Evolutionary conservation across 176 grass and related monocot species (phyloP).

Genomic region (Chloris gayana): DNA sequence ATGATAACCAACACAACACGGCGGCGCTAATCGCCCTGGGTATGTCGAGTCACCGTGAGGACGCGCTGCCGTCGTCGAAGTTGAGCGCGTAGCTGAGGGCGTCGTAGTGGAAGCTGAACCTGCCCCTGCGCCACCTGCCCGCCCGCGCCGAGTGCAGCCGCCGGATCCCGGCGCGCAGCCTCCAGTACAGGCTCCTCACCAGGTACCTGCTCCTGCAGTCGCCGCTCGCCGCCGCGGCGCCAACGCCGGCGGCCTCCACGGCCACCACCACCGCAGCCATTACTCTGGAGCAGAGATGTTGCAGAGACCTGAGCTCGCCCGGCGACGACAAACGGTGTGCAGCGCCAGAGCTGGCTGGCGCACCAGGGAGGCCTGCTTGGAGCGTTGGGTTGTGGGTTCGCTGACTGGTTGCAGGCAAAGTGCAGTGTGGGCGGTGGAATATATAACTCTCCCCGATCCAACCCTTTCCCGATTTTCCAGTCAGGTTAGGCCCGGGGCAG

Average conservation of each 20-base stretch:
- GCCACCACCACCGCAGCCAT: conserved; percentile 39
- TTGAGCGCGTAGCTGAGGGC: conserved; percentile 94
- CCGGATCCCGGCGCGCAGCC: conserved; percentile 34
- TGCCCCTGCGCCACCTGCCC: conserved; percentile 29
- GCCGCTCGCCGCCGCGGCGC: conserved; percentile 20
- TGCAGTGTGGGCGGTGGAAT: conserved; percentile 13
- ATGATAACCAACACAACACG: not conserved
- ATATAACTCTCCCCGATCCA: not conserved
- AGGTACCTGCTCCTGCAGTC: conserved; percentile 18
- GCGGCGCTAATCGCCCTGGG: not conserved
- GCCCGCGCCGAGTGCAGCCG: conserved; percentile 38
- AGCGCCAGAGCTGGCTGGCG: not conserved
- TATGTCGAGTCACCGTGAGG: not conserved
- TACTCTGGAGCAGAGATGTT: not conserved
- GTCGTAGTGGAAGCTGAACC: conserved; percentile 63
- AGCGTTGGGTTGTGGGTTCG: not conserved
- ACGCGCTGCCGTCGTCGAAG: conserved; percentile 71
- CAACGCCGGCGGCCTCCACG: conserved; percentile 17
- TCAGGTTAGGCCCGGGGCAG: not conserved
- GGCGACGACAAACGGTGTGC: not conserved
- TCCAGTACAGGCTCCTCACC: conserved; percentile 35
- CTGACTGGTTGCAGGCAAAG: not conserved
- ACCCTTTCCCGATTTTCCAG: not conserved
- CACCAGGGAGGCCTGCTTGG: not conserved
- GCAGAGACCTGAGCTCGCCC: not conserved